Conservation (phyloP, 164 flowering plant genomes). For the Kalanchoe fedtschenkoi region DNA sequence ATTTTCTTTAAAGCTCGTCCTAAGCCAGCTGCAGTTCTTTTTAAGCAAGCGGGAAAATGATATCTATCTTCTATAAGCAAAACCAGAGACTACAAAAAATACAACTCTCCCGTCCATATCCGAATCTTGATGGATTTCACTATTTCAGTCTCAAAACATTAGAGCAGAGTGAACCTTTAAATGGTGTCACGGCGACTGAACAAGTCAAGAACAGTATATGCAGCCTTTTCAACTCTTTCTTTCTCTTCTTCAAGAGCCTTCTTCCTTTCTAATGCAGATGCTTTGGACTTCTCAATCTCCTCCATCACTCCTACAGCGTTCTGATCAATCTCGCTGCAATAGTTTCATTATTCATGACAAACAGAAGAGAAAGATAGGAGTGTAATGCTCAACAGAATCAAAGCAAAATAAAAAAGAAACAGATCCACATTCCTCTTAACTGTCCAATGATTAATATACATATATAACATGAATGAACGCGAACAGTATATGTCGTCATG, state of each 20-base stretch:
- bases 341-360: background rate
- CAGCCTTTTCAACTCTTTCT: slow-evolving; percentile 66
- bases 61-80: too few relatives aligned
- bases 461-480: too few relatives aligned
- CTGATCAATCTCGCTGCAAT: slow-evolving; percentile 43
- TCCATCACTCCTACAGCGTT: slow-evolving; percentile 50
- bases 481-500: too few relatives aligned
- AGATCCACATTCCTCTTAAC: too few relatives aligned
- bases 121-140: background rate
- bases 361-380: background rate
- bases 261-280: slow-evolving; percentile 48
- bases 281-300: slow-evolving; percentile 68
- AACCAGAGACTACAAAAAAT: too few relatives aligned
- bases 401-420: background rate
- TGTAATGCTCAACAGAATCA: background rate
- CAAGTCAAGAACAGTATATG: slow-evolving; percentile 58
- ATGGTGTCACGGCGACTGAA: slow-evolving; percentile 26
- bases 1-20: too few relatives aligned
- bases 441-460: background rate
- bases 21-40: too few relatives aligned
- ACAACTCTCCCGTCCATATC: too few relatives aligned
- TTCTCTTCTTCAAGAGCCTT: slow-evolving; percentile 62
- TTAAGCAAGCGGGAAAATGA: too few relatives aligned
- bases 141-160: background rate
- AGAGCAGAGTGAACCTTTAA: slow-evolving; percentile 6